Percentiles rank a stretch among this genome's conserved stretches.
phyloP scores from a whole-genome alignment of 345 rosid species.

The Populus euphratica region DNA sequence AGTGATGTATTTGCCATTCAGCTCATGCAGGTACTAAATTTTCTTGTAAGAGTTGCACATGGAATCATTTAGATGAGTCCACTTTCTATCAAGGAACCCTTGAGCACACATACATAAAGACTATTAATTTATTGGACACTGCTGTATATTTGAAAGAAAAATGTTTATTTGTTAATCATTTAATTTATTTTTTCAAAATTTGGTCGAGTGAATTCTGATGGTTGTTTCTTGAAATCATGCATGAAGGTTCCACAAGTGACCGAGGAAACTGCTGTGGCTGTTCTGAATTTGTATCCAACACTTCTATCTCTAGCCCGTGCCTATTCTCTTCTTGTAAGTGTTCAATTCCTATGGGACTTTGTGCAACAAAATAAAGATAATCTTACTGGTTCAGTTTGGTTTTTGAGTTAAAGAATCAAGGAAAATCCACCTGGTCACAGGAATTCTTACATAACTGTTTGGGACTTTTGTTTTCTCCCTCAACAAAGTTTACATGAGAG shows the following conservation, averaged over 20 bases:
- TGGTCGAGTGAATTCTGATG: neutral
- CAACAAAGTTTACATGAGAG: too few species aligned
- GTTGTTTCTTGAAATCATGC: conserved; percentile 5
- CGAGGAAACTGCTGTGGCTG: conserved; percentile 68
- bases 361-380: neutral
- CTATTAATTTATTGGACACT: too few species aligned
- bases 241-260: conserved; percentile 82
- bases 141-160: neutral
- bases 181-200: neutral
- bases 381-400: neutral
- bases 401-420: neutral
- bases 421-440: neutral
- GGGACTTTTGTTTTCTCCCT: too few species aligned
- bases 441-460: too few species aligned
- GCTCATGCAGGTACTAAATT: conserved; percentile 80
- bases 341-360: neutral
- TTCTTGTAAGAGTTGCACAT: conserved; percentile 5
- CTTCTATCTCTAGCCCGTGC: conserved; percentile 73
- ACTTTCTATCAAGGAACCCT: too few species aligned
- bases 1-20: conserved; percentile 85
- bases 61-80: neutral
- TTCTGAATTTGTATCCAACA: conserved; percentile 79
- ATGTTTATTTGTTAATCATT: neutral
- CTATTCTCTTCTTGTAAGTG: conserved; percentile 77
- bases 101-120: too few species aligned